Percentiles rank a stretch among this genome's conserved stretches.
Conservation (phyloP, 129 eudicot species). For the Flaveria linearis region DNA sequence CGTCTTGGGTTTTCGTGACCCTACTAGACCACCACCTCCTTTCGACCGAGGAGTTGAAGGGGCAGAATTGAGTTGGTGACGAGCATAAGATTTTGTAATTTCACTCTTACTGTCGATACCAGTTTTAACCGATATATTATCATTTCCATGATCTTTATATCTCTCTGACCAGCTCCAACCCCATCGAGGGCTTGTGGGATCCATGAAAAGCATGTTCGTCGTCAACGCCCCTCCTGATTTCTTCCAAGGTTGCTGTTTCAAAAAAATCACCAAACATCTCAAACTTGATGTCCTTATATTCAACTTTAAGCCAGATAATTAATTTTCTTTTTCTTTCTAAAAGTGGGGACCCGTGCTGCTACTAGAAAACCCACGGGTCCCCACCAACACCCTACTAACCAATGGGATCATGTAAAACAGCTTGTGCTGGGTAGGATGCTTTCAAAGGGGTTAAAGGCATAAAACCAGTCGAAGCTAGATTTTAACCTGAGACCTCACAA, state of each 20-base stretch:
- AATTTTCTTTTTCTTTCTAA: too few relatives aligned
- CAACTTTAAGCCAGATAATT: not conserved
- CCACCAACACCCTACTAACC: not conserved
- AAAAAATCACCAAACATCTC: slow-evolving; percentile 5
- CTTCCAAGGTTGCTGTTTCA: slow-evolving; percentile 81
- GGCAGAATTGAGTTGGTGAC: slow-evolving; percentile 72
- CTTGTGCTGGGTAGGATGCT: not conserved
- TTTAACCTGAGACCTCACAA: not conserved
- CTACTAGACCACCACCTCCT: slow-evolving; percentile 30
- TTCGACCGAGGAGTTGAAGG: slow-evolving; percentile 54
- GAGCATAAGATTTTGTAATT: slow-evolving; percentile 77
- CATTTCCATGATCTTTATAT: slow-evolving; percentile 46
- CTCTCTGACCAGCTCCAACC: slow-evolving; percentile 99
- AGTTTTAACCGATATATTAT: slow-evolving; percentile 45
- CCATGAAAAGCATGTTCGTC: slow-evolving; percentile 73
- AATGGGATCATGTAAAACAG: not conserved
- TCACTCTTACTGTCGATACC: slow-evolving; percentile 46
- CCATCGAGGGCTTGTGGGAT: slow-evolving; percentile 93
- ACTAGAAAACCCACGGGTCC: not conserved
- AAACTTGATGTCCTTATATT: not conserved
- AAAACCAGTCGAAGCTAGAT: not conserved
- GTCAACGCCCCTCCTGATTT: slow-evolving; percentile 54
- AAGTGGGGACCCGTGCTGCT: too few relatives aligned
- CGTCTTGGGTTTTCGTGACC: slow-evolving; percentile 48
- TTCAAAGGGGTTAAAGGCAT: not conserved